Base-by-base conservation (phyloP, 208 protist species). In the Trypanosoma cruzi region DNA sequence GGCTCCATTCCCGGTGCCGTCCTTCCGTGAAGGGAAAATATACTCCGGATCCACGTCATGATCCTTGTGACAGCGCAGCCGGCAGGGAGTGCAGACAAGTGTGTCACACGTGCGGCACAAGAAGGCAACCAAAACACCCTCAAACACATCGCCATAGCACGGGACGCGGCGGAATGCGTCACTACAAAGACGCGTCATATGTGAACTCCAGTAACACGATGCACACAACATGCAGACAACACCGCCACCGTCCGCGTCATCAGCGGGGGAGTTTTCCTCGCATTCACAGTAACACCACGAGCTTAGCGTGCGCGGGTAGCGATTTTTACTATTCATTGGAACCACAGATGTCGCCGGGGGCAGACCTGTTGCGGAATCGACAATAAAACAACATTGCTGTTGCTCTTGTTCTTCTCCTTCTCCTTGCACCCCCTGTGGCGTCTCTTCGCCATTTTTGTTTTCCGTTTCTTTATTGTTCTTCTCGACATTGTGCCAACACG, bases 211-310 rank as follows among this genome's bases (percentile, higher is more conserved):
- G 76, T 79, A 92, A 57, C 87, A 95, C 24, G 80, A 85, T 29
- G 74, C 68, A 74, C 90, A 95, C 32, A 95, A 74, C 81, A 93
- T 80, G 58, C 89, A 95, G 14, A 85, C 80, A 58, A 93, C 71
- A 28, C 87, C 86, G 31, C 80, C 85, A 46, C 77, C 26, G 16
- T 93, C 85, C 0, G 89, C 69, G 52, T 88, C 85, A 61, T 93
- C 84, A 7, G 59, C 68, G 7, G 82, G 81, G 49, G 84, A 58
- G 5, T 84, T 66, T 0, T 84, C 82, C 53, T 84, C 73, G 28
- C 52, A 95, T 68, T 90, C 4, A 71, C 89, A 95, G 74, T 90
- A 92, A 73, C 90, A 95, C 90, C 90, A 95, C 32, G 78, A 77
- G 20, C 74, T 26, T 31, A 85, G 36, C 14, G 82, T 65, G 40